Conservation (phyloP, 2,329 filamentous ascomycete species). For the Zymoseptoria brevis region DNA sequence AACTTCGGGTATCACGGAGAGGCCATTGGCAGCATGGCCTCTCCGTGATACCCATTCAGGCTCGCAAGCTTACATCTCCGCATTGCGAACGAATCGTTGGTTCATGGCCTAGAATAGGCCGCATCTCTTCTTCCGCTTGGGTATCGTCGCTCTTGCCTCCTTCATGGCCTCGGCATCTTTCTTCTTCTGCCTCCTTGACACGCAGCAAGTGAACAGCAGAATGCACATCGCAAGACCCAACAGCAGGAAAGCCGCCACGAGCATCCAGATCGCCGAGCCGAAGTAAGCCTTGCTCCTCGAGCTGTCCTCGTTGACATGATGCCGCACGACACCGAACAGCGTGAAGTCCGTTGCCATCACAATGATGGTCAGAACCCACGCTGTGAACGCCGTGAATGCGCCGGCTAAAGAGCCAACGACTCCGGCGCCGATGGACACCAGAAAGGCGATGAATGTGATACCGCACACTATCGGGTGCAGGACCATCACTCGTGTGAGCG, state of each 20-base stretch:
- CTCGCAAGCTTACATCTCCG: neutral
- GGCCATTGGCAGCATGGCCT: too few species aligned
- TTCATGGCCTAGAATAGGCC: slow-evolving; percentile 6
- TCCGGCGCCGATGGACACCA: slow-evolving; percentile 47
- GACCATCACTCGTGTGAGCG: slow-evolving; percentile 43
- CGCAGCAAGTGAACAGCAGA: slow-evolving; percentile 47
- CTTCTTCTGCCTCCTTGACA: slow-evolving; percentile 19
- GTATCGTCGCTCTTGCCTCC: slow-evolving; percentile 1
- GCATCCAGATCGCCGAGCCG: slow-evolving; percentile 51
- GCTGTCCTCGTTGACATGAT: slow-evolving; percentile 44
- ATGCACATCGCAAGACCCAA: slow-evolving; percentile 49
- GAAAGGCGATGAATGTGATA: slow-evolving; percentile 52
- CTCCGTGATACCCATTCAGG: neutral
- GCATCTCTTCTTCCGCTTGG: slow-evolving; percentile 10
- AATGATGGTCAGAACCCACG: slow-evolving; percentile 44
- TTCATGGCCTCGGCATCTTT: slow-evolving; percentile 3
- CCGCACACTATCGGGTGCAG: slow-evolving; percentile 54
- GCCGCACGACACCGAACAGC: slow-evolving; percentile 46
- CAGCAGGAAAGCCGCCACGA: slow-evolving; percentile 49
- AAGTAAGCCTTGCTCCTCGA: slow-evolving; percentile 40
- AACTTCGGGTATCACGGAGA: too few species aligned
- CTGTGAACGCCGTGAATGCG: slow-evolving; percentile 42
- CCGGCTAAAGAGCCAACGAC: slow-evolving; percentile 46
- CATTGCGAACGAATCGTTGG: neutral
- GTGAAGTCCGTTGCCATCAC: slow-evolving; percentile 52